Percentiles rank a stretch among this genome's conserved stretches.
Conservation (phyloP, 192 early-diverging fungal species). For the Paraglomus occultum region DNA sequence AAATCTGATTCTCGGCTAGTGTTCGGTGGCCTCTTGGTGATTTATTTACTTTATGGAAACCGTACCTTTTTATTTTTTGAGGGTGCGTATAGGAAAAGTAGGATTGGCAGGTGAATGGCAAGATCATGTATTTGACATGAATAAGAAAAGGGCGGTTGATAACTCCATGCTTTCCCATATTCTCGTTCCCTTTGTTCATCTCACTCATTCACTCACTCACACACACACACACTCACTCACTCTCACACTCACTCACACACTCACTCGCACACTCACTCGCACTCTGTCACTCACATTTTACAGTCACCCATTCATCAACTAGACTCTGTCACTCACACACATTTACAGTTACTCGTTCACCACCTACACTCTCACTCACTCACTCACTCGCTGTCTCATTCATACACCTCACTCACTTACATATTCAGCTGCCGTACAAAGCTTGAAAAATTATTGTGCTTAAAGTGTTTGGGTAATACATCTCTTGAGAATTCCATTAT, state of each 20-base stretch:
- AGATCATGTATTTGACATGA: background rate
- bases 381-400: background rate
- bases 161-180: background rate
- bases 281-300: background rate
- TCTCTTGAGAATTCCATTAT: slow-evolving; percentile 88
- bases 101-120: background rate
- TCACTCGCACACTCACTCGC: no score
- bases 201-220: no score
- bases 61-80: slow-evolving; percentile 49
- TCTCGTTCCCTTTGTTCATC: background rate
- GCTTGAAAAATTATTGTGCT: slow-evolving; percentile 89
- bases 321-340: background rate
- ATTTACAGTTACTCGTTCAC: background rate
- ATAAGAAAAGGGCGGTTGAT: background rate
- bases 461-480: slow-evolving; percentile 90
- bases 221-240: no score
- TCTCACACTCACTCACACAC: no score
- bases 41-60: slow-evolving; percentile 93
- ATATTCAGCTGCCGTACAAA: slow-evolving; percentile 89
- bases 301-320: background rate
- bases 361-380: background rate
- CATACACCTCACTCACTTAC: slow-evolving; percentile 46
- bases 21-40: slow-evolving; percentile 81
- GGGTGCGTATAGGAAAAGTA: background rate
- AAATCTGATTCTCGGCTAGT: slow-evolving; percentile 86